These are phyloP conservation scores for Scytalidium sp. DNA, from an alignment of 2,329 filamentous ascomycete genomes.

Conservation along the genomic window DNA sequence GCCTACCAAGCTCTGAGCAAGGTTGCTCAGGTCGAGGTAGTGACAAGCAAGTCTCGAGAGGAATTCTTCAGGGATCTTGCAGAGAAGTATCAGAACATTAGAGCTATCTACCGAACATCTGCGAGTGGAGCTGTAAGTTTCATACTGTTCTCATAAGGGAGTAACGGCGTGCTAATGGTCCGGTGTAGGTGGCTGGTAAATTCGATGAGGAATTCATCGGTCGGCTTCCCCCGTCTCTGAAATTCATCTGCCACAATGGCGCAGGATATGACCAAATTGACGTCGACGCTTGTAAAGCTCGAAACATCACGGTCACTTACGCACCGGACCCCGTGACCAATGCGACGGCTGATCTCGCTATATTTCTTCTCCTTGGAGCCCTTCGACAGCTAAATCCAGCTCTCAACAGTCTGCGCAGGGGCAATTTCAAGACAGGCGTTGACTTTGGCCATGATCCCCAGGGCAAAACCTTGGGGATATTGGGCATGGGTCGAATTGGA, in stretches of 20 bases:
- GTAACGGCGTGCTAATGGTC: neutral
- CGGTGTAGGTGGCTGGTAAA: conserved; percentile 3
- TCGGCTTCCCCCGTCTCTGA: conserved; percentile 46
- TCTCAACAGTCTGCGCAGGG: conserved; percentile 40
- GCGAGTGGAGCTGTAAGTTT: conserved; percentile 4
- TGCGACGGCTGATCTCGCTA: conserved; percentile 72
- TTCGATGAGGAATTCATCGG: conserved; percentile 67
- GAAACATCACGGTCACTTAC: conserved; percentile 65
- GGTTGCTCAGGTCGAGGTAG: conserved; percentile 7
- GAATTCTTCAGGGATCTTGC: conserved; percentile 9
- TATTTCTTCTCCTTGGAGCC: conserved; percentile 77
- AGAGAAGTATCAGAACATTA: conserved; percentile 6
- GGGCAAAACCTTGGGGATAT: conserved; percentile 71
- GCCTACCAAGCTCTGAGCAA: neutral
- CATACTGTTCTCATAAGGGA: neutral
- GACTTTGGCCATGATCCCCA: conserved; percentile 56
- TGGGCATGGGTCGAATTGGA: conserved; percentile 86
- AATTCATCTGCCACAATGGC: conserved; percentile 60
- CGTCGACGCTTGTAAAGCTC: conserved; percentile 61
- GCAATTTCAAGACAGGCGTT: conserved; percentile 26
- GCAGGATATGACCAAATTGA: conserved; percentile 84
- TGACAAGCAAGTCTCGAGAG: conserved; percentile 4
- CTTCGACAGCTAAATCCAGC: conserved; percentile 38
- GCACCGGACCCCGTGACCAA: conserved; percentile 73
- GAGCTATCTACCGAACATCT: conserved; percentile 11